These are phyloP conservation scores for Penstemon davidsonii DNA, from an alignment of 257 asterid species.

Conservation along the genomic window DNA sequence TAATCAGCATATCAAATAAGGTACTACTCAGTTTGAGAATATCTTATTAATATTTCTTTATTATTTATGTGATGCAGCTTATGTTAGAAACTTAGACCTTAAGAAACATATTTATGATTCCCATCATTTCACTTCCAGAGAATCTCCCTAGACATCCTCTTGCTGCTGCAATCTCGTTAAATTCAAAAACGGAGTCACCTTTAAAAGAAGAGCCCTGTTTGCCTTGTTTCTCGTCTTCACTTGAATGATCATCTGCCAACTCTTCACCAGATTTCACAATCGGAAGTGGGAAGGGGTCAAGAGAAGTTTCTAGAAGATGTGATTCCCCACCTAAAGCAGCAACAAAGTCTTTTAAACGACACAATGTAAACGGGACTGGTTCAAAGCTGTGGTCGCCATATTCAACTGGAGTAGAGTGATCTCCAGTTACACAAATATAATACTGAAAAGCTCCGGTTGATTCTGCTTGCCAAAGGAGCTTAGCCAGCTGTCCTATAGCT, in stretches of 20 bases:
- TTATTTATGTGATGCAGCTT: conserved; percentile 13
- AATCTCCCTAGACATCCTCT: conserved; percentile 88
- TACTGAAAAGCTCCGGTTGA: conserved; percentile 63
- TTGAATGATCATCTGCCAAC: conserved; percentile 27
- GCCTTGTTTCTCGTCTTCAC: conserved; percentile 36
- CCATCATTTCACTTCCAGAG: conserved; percentile 94
- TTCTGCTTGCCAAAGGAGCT: conserved; percentile 82
- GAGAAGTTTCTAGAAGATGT: conserved; percentile 54
- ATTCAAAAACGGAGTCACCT: conserved; percentile 73
- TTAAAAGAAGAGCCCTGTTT: conserved; percentile 39
- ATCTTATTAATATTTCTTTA: not conserved
- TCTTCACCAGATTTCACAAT: conserved; percentile 44
- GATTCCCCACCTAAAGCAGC: conserved; percentile 75
- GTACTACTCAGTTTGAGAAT: not conserved
- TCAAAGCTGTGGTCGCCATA: conserved; percentile 99
- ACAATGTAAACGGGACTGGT: conserved; percentile 87
- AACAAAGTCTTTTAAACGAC: conserved; percentile 77
- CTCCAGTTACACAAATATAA: conserved; percentile 83
- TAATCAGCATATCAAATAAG: conserved; percentile 11
- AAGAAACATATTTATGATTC: conserved; percentile 67
- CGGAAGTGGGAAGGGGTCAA: conserved; percentile 90
- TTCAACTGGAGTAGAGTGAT: conserved; percentile 97
- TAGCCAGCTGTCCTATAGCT: conserved; percentile 87
- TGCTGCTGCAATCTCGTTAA: conserved; percentile 77
- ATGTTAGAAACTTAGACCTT: conserved; percentile 31